These are phyloP conservation scores for Neurospora terricola DNA, from an alignment of 495 filamentous ascomycete species.

Conservation along the genomic window DNA sequence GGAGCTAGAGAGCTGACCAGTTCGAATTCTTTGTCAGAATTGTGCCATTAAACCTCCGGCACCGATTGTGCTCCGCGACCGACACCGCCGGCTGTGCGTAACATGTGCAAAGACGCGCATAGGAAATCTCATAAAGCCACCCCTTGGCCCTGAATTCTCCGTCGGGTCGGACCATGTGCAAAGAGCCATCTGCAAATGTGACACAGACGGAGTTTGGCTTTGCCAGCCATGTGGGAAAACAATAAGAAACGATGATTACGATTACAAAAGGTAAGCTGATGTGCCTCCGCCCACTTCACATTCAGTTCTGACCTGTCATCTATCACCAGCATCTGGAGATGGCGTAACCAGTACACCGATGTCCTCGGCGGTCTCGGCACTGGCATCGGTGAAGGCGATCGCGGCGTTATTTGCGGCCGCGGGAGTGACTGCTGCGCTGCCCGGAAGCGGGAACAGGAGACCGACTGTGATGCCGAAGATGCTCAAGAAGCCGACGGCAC, in stretches of 20 bases:
- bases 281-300: neutral
- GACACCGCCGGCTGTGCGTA: constrained; percentile 70
- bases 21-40: constrained; percentile 45
- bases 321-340: constrained; percentile 64
- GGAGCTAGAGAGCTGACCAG: neutral
- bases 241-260: constrained; percentile 57
- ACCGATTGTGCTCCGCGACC: constrained; percentile 46
- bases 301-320: neutral
- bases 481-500: constrained; percentile 24
- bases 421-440: constrained; percentile 59
- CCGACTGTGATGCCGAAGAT: constrained; percentile 66
- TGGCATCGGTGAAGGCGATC: constrained; percentile 78
- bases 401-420: constrained; percentile 76
- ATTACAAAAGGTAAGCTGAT: constrained; percentile 46
- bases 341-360: constrained; percentile 77
- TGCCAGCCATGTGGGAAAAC: constrained; percentile 68
- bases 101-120: constrained; percentile 61
- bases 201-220: constrained; percentile 56
- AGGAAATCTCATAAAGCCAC: constrained; percentile 27
- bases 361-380: constrained; percentile 73
- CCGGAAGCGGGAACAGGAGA: constrained; percentile 65
- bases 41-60: constrained; percentile 72
- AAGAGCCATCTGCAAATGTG: constrained; percentile 59
- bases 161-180: constrained; percentile 36
- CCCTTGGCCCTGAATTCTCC: constrained; percentile 13